These are phyloP conservation scores for Colletotrichum simmondsii DNA, from an alignment of 2,329 filamentous ascomycete genomes.

Conservation along the genomic window DNA sequence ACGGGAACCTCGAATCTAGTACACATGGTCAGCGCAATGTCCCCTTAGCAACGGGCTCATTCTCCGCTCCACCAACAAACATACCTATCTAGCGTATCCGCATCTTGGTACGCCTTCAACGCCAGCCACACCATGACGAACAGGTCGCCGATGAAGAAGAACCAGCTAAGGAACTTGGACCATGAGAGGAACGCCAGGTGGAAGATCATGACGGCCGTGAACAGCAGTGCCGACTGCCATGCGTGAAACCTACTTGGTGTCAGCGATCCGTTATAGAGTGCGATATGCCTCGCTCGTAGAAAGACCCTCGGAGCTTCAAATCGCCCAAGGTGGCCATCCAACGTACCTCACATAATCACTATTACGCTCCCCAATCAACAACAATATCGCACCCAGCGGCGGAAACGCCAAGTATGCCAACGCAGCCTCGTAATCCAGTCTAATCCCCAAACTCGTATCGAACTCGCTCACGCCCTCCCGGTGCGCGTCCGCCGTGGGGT, in stretches of 20 bases:
- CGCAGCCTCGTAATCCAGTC: conserved; percentile 90
- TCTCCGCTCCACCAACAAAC: conserved; percentile 31
- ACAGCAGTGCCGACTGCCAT: conserved; percentile 91
- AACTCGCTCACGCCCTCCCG: conserved; percentile 80
- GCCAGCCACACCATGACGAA: conserved; percentile 81
- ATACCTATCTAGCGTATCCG: conserved; percentile 72
- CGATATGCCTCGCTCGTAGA: neutral
- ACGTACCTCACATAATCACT: conserved; percentile 96
- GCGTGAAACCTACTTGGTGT: conserved; percentile 80
- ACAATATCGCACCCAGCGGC: conserved; percentile 84
- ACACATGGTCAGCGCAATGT: conserved; percentile 42
- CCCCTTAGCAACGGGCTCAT: conserved; percentile 58
- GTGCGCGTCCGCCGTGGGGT: conserved; percentile 51
- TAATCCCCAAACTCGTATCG: conserved; percentile 87
- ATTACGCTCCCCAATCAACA: conserved; percentile 90
- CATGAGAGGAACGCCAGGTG: conserved; percentile 85
- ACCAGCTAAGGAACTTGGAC: conserved; percentile 85
- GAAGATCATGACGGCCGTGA: conserved; percentile 78
- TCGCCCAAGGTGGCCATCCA: no score
- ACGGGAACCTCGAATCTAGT: conserved; percentile 85
- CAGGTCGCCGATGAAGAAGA: conserved; percentile 82
- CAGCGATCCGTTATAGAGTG: neutral
- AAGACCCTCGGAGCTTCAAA: no score
- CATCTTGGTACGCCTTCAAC: conserved; percentile 85
- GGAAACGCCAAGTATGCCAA: conserved; percentile 88